phyloP scores from a whole-genome alignment of 2,329 filamentous ascomycete genomes.

The Penicillium brevicompactum region DNA sequence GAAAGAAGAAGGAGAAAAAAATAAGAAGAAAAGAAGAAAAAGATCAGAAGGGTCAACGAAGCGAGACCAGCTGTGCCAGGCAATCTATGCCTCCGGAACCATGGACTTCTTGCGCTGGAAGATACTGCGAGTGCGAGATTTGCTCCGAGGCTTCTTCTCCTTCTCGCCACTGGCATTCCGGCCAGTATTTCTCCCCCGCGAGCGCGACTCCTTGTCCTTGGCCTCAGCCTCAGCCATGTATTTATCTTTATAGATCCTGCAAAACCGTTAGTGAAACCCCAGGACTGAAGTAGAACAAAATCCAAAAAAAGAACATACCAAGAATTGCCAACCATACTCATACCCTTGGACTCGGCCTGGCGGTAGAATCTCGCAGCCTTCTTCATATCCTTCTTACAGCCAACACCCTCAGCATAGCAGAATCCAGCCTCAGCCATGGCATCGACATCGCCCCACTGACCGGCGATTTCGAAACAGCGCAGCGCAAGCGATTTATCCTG shows the following conservation, averaged over 20 bases:
- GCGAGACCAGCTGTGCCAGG: neutral
- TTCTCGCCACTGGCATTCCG: slow-evolving; percentile 55
- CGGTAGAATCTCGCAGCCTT: slow-evolving; percentile 91
- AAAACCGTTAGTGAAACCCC: slow-evolving; percentile 6
- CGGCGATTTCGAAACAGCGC: slow-evolving; percentile 94
- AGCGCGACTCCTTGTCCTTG: slow-evolving; percentile 33
- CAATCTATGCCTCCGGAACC: slow-evolving; percentile 28
- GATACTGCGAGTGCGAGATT: slow-evolving; percentile 73
- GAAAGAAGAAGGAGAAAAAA: neutral
- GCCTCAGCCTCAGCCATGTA: slow-evolving; percentile 71
- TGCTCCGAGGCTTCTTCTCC: slow-evolving; percentile 71
- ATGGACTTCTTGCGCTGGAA: slow-evolving; percentile 64
- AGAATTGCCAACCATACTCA: slow-evolving; percentile 97
- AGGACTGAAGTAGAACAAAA: neutral
- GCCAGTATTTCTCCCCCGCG: slow-evolving; percentile 38
- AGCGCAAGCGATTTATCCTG: slow-evolving; percentile 87
- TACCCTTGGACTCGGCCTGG: slow-evolving; percentile 85
- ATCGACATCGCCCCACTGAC: slow-evolving; percentile 92
- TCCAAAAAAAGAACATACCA: slow-evolving; percentile 69
- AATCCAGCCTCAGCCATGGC: slow-evolving; percentile 92
- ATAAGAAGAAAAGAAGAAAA: neutral
- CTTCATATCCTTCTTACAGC: slow-evolving; percentile 94
- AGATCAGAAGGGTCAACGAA: neutral
- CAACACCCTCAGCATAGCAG: slow-evolving; percentile 91
- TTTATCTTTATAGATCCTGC: slow-evolving; percentile 94